Evolutionary conservation across 208 protist genomes (phyloP), one percentile per base, ranked within the genome.

Genomic region (Leishmania gerbilli): DNA sequence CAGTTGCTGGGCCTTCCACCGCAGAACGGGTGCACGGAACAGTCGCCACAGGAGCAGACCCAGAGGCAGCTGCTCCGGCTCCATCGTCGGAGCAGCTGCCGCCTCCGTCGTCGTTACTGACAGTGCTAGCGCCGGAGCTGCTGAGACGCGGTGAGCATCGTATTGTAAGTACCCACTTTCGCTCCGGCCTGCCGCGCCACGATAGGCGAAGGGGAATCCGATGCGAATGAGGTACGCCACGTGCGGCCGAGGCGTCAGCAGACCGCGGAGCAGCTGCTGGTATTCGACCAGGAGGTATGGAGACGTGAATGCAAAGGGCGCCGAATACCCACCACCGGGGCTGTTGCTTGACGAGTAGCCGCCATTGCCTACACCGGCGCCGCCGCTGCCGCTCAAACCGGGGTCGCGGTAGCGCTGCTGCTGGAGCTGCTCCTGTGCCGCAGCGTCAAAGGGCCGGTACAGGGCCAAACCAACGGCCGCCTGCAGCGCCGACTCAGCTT

Each of bases 11-110:
- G 72, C 72, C 60, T 7, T 5, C 82, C 83, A 85, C 6, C 82
- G 80, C 55, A 91, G 72, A 40, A 81, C 86, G 11, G 86, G 86
- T 1, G 84, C 1, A 19, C 84, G 82, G 67, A 89, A 89, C 56
- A 89, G 58, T 3, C 88, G 79, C 88, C 88, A 91, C n/a, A 91
- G 77, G 31, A 91, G 81, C 40, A 88, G 71, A 1, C 88, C 88
- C 8, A 91, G 71, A 13, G 88, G 79, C 1, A 88, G 79, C 8
- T 76, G 76, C 24, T 88, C 81, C 3, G 76, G 47, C 51, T 74
- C 79, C 13, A 81, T 55, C 45, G 68, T 21, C 9, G 40, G 3
- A 7, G 42, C 51, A 40, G 49, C 65, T 62, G 64, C 69, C 65
- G 0, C 64, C 77, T 37, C 45, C 27, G 42, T 37, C 47, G 27